A percentile compares a stretch with the other conserved stretches of the same genome.
Evolutionary conservation across 371 early-diverging fungal genomes (phyloP).

Genomic region (Circinella minor): DNA sequence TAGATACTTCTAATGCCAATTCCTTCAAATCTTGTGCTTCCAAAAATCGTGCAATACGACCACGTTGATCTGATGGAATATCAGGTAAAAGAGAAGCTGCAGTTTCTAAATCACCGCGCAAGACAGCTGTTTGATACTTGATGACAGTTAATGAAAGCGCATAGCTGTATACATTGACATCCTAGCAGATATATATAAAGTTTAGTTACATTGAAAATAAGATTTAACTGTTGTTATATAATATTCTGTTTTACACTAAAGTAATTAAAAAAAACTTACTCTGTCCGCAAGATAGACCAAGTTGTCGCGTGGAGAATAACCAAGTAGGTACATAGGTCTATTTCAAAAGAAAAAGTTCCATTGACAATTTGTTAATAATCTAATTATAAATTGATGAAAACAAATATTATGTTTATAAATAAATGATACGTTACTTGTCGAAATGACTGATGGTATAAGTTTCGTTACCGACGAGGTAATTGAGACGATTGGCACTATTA

Average conservation of each 20-base stretch:
- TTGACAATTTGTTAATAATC: not conserved
- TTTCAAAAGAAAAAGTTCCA: too few species aligned
- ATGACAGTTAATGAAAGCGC: constrained; percentile 90
- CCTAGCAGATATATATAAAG: constrained; percentile 40
- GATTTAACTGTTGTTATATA: too few species aligned
- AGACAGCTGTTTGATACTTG: constrained; percentile 95
- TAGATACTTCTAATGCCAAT: constrained; percentile 90
- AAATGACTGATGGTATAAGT: constrained; percentile 94
- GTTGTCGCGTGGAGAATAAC: constrained; percentile 94
- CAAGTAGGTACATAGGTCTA: constrained; percentile 87
- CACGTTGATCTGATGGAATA: constrained; percentile 86
- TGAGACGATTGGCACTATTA: constrained; percentile 86
- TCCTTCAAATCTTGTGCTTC: constrained; percentile 92
- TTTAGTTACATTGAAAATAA: too few species aligned
- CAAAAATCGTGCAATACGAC: constrained; percentile 93
- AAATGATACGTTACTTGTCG: constrained; percentile 62
- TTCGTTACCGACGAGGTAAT: constrained; percentile 94
- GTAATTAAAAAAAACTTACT: constrained; percentile 24
- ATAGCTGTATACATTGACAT: constrained; percentile 88
- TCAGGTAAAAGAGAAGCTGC: constrained; percentile 82
- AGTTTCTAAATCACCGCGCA: constrained; percentile 88
- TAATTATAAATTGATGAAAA: not conserved
- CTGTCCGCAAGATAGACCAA: constrained; percentile 94
- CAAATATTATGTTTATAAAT: too few species aligned
- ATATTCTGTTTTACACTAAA: too few species aligned